Evolutionary conservation across 2,329 filamentous ascomycete genomes (phyloP).

Genomic region (Mycosphaerella sp.): DNA sequence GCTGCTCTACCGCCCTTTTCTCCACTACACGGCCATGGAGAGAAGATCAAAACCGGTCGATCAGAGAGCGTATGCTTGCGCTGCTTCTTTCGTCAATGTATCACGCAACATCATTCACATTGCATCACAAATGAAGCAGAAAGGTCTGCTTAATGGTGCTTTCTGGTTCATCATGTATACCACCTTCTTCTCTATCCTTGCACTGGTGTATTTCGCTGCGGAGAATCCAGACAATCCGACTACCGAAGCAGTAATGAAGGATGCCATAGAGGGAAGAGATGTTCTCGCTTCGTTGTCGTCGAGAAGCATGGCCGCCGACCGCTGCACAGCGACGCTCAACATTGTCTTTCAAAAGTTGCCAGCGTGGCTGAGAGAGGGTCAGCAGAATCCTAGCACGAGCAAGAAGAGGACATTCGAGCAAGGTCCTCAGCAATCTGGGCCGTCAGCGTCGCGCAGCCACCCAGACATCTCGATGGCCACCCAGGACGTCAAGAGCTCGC

Average conservation of each 20-base stretch:
- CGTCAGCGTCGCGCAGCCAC: slow-evolving; percentile 26
- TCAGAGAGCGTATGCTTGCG: slow-evolving; percentile 71
- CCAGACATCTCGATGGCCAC: slow-evolving; percentile 24
- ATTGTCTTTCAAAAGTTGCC: slow-evolving; percentile 81
- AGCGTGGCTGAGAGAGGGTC: slow-evolving; percentile 45
- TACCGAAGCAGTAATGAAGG: slow-evolving; percentile 72
- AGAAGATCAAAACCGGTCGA: slow-evolving; percentile 53
- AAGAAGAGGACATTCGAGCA: slow-evolving; percentile 44
- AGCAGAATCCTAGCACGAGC: slow-evolving; percentile 37
- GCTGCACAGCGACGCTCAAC: slow-evolving; percentile 70
- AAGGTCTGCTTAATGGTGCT: slow-evolving; percentile 68
- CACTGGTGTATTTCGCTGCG: slow-evolving; percentile 70
- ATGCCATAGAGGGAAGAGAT: slow-evolving; percentile 77
- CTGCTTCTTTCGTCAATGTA: slow-evolving; percentile 59
- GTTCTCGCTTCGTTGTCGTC: slow-evolving; percentile 73
- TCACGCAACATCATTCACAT: slow-evolving; percentile 73
- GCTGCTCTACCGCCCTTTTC: slow-evolving; percentile 73
- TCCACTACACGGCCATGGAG: slow-evolving; percentile 70
- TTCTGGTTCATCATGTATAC: slow-evolving; percentile 87
- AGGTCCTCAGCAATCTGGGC: slow-evolving; percentile 11
- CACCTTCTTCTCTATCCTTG: slow-evolving; percentile 74
- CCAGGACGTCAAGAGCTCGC: slow-evolving; percentile 22
- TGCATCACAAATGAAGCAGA: slow-evolving; percentile 68
- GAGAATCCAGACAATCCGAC: slow-evolving; percentile 72
- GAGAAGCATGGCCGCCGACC: slow-evolving; percentile 81